Conservation (phyloP, 805 yeast genomes). For the Ogataea paradorogensis region DNA sequence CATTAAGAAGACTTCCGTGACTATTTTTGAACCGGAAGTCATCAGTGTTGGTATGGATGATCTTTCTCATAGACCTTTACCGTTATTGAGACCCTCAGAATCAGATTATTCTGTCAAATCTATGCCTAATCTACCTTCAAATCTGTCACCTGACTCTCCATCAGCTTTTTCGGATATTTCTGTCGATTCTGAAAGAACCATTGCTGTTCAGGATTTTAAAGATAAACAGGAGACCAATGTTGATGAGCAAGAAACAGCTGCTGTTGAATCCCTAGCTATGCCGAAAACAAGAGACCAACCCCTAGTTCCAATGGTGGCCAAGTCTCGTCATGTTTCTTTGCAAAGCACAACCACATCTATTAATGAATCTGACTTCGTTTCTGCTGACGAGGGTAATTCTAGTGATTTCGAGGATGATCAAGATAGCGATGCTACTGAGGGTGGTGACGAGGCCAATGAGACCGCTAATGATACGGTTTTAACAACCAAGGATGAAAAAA, state of each 20-base stretch:
- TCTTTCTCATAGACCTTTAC: slow-evolving; percentile 33
- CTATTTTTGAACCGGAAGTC: slow-evolving; percentile 34
- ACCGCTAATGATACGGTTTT: slow-evolving; percentile 12
- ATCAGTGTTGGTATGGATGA: slow-evolving; percentile 18
- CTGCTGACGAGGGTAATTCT: slow-evolving; percentile 30
- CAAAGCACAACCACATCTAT: slow-evolving; percentile 27
- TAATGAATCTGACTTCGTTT: slow-evolving; percentile 32
- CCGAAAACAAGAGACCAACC: slow-evolving; percentile 9
- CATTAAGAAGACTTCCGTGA: slow-evolving; percentile 34
- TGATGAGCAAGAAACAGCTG: slow-evolving; percentile 17
- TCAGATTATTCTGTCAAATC: slow-evolving; percentile 32
- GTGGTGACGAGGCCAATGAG: slow-evolving; percentile 6
- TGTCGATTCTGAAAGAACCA: slow-evolving; percentile 32
- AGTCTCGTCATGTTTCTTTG: slow-evolving; percentile 22
- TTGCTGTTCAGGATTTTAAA: slow-evolving; percentile 24
- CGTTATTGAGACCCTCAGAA: slow-evolving; percentile 35
- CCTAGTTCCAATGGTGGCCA: neutral
- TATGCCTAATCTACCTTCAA: slow-evolving; percentile 32
- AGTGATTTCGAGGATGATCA: slow-evolving; percentile 16
- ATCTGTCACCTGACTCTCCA: slow-evolving; percentile 18
- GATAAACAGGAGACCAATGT: neutral
- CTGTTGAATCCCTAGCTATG: slow-evolving; percentile 15
- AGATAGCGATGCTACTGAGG: neutral
- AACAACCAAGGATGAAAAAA: slow-evolving; percentile 18
- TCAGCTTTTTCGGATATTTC: slow-evolving; percentile 17